Evolutionary conservation across 805 yeast genomes (phyloP), one percentile per base, ranked within the genome.

Genomic region (Candida multigemmis): DNA sequence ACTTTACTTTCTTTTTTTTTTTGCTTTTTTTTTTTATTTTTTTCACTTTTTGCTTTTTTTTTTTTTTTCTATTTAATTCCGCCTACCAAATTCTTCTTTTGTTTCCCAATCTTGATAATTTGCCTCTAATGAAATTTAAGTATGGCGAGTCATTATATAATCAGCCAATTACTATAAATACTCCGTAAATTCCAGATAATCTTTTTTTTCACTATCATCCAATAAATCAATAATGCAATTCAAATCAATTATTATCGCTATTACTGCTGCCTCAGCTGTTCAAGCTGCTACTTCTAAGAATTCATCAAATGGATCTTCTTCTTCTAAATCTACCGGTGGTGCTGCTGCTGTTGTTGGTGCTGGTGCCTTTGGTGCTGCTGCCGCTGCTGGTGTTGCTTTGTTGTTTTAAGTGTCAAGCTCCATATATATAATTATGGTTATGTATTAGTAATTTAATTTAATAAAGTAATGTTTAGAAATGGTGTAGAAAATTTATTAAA

Each of bases 341-440:
- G 73, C 69, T 45, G 64, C 50, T 68, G 65, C 62, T 56, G 68
- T 71, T 38, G 64, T 69, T 52, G 75, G 77, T 61, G 80, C 84
- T 52, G 77, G 81, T 63, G 72, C 75, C 52, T 55, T 77, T 48
- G 87, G 85, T 71, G 86, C 82, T 32, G 83, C 77, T 53, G 82
- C 80, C 44, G 87, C 86, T 42, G 87, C 86, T 50, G 87, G 84
- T 70, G 76, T 77, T 43, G 67, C 74, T 57, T 36, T 69, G 57
- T 48, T 64, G 40, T 64, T 58, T 29, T 50, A 48, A 44, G 42
- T 34, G 15, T n/a, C n/a, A n/a, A n/a, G n/a, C n/a, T n/a, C n/a
- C n/a, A n/a, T n/a, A n/a, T n/a, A n/a, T n/a, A n/a, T n/a, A n/a
- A n/a, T n/a, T n/a, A n/a, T n/a, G n/a, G n/a, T n/a, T n/a, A n/a